Conservation (phyloP, 176 grass and related monocot genomes). For the Paspalum notatum region DNA sequence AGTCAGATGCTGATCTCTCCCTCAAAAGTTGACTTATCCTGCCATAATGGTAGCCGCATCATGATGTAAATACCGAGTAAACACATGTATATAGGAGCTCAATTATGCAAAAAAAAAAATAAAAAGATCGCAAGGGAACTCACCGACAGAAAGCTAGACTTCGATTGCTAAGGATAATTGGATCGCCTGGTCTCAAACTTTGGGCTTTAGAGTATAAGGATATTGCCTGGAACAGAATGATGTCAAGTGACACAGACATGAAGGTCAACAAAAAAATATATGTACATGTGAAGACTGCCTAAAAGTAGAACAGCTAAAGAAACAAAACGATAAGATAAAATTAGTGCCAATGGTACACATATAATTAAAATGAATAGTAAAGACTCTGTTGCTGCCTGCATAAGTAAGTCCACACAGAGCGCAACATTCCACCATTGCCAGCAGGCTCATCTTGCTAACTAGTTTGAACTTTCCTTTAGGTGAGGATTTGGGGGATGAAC, state of each 20-base stretch:
- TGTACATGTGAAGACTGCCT: slow-evolving; percentile 11
- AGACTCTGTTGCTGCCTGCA: slow-evolving; percentile 10
- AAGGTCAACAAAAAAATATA: slow-evolving; percentile 26
- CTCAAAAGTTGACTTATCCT: slow-evolving; percentile 81
- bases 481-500: neutral
- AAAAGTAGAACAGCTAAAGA: slow-evolving; percentile 31
- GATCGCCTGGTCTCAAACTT: slow-evolving; percentile 74
- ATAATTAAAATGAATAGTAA: slow-evolving; percentile 1
- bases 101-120: slow-evolving; percentile 36
- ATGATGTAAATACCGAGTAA: slow-evolving; percentile 34
- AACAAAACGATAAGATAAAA: slow-evolving; percentile 13
- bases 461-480: neutral
- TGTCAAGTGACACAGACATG: slow-evolving; percentile 39
- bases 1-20: slow-evolving; percentile 82
- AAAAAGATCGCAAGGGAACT: slow-evolving; percentile 48
- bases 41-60: slow-evolving; percentile 39
- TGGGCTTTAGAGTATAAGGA: slow-evolving; percentile 87
- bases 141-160: slow-evolving; percentile 90
- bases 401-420: neutral
- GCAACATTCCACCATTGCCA: neutral
- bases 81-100: slow-evolving; percentile 34
- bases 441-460: neutral
- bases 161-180: slow-evolving; percentile 79
- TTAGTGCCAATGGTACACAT: neutral
- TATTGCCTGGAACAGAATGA: slow-evolving; percentile 68